phyloP scores from a whole-genome alignment of 202 grass and related monocot species.

The Zizania palustris region DNA sequence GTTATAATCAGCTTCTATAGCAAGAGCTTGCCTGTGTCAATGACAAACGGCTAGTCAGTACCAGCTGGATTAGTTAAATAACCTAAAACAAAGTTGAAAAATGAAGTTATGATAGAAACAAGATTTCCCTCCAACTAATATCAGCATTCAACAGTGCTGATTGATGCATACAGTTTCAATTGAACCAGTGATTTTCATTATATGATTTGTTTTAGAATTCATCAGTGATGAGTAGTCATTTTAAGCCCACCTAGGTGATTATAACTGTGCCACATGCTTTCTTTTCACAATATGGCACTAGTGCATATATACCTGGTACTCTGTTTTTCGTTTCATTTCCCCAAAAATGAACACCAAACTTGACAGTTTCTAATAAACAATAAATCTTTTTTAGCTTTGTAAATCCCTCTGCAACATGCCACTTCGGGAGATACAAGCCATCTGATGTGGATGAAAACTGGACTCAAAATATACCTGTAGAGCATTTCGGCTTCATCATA shows the following conservation, averaged over 20 bases:
- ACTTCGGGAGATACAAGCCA: slow-evolving; percentile 14
- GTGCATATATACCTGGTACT: background rate
- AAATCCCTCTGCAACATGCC: slow-evolving; percentile 15
- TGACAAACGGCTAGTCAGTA: slow-evolving; percentile 23
- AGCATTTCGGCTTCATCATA: slow-evolving; percentile 63
- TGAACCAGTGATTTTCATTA: background rate
- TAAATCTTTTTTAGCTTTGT: background rate
- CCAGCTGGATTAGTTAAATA: slow-evolving; percentile 15
- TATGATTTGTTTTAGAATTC: background rate
- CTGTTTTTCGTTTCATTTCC: background rate
- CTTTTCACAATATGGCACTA: background rate
- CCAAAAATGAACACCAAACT: background rate
- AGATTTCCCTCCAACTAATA: slow-evolving; percentile 16
- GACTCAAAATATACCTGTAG: slow-evolving; percentile 51
- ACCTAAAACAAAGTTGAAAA: slow-evolving; percentile 7
- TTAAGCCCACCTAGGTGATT: background rate
- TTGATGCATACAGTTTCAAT: background rate
- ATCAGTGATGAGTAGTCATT: slow-evolving; percentile 12
- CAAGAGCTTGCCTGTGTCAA: slow-evolving; percentile 68
- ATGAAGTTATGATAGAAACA: background rate
- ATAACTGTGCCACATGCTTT: slow-evolving; percentile 9
- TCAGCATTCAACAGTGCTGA: slow-evolving; percentile 1
- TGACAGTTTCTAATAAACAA: slow-evolving; percentile 22
- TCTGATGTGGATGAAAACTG: background rate
- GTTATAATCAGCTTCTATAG: slow-evolving; percentile 65